Evolutionary conservation across 768 basidiomycete genomes (phyloP).

Genomic region (Auriscalpium vulgare): DNA sequence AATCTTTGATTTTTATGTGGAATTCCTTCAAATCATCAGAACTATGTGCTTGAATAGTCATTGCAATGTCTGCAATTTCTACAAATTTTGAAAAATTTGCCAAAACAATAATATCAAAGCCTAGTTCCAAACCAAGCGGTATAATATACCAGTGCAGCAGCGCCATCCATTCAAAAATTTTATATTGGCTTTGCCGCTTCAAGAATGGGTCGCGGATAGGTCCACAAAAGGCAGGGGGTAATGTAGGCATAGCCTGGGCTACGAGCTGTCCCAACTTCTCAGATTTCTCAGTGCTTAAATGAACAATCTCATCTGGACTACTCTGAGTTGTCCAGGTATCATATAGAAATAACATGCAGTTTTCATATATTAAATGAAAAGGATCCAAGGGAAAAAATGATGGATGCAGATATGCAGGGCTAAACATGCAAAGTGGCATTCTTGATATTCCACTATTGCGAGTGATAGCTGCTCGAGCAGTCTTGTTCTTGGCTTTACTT

Average conservation of each 20-base stretch:
- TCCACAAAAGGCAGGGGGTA: background rate
- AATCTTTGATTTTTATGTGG: background rate
- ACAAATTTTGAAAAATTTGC: background rate
- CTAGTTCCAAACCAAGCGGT: background rate
- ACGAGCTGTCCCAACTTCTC: background rate
- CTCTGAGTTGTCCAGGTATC: background rate
- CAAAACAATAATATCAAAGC: constrained; percentile 7
- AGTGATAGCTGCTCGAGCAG: background rate
- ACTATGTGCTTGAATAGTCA: background rate
- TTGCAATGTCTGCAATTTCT: background rate
- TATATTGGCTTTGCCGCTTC: background rate
- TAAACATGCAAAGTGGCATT: background rate
- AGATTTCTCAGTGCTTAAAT: background rate
- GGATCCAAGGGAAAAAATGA: background rate
- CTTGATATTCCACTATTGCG: background rate
- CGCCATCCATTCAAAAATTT: background rate
- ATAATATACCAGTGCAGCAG: background rate
- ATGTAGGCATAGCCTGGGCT: background rate
- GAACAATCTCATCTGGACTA: background rate
- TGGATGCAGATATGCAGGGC: background rate
- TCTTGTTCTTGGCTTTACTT: background rate
- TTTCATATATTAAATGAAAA: background rate
- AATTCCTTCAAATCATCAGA: background rate
- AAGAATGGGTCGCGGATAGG: background rate
- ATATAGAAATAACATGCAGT: background rate